Percentiles rank a stretch among this genome's conserved stretches.
phyloP scores from a whole-genome alignment of 2,329 filamentous ascomycete genomes.

The Alternaria gaisen region DNA sequence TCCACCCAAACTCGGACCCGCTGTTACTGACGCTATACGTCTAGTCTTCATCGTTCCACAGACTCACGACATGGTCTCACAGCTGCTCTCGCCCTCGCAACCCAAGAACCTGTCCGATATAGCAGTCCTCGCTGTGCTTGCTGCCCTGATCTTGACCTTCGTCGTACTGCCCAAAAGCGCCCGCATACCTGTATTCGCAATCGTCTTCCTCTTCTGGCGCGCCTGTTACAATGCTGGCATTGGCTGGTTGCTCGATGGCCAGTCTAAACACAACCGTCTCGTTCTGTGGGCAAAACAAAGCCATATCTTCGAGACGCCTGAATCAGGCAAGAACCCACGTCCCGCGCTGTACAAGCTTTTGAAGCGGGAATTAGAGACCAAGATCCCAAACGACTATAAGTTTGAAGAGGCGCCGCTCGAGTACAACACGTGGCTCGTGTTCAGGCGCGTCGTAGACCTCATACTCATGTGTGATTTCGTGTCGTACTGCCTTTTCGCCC shows the following conservation, averaged over 20 bases:
- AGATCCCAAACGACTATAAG: conserved; percentile 91
- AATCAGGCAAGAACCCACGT: conserved; percentile 81
- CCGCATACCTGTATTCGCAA: conserved; percentile 80
- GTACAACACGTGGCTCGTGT: conserved; percentile 99
- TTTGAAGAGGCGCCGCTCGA: conserved; percentile 94
- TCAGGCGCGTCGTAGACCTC: conserved; percentile 92
- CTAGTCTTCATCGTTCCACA: conserved; percentile 93
- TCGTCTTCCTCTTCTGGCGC: conserved; percentile 91
- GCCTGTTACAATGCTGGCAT: conserved; percentile 93
- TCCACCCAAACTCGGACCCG: not conserved
- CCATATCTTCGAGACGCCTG: conserved; percentile 84
- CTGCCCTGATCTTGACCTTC: conserved; percentile 75
- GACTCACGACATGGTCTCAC: conserved; percentile 99
- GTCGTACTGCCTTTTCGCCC: conserved; percentile 94
- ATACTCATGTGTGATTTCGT: conserved; percentile 99
- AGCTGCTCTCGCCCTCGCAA: conserved; percentile 91
- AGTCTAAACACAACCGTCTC: conserved; percentile 87
- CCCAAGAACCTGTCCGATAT: conserved; percentile 94
- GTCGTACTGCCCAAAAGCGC: conserved; percentile 74
- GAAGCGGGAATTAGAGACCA: conserved; percentile 90
- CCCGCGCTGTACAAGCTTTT: conserved; percentile 84
- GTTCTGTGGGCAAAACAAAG: conserved; percentile 87
- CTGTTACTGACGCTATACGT: conserved; percentile 25
- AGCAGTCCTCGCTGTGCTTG: conserved; percentile 80
- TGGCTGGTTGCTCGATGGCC: conserved; percentile 84